Percentiles rank a stretch among this genome's conserved stretches.
Conservation (phyloP, 2,329 filamentous ascomycete species). For the Fusarium sp. region DNA sequence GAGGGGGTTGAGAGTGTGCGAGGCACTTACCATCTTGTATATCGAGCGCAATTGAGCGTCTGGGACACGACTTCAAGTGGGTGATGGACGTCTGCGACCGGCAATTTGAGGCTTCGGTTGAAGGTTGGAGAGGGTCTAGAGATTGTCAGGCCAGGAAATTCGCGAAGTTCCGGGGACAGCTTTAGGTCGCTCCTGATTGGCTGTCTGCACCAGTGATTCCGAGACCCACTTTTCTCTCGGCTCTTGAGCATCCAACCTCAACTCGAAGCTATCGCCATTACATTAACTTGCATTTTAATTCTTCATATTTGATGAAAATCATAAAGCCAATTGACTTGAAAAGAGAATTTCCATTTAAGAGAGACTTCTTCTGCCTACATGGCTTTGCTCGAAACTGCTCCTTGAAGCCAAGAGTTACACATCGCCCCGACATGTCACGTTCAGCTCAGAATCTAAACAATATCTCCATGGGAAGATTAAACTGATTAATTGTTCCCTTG, state of each 20-base stretch:
- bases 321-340: neutral
- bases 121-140: conserved; percentile 46
- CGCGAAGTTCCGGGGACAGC: conserved; percentile 48
- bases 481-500: neutral
- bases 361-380: neutral
- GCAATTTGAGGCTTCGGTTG: conserved; percentile 43
- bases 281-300: neutral
- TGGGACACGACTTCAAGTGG: conserved; percentile 36
- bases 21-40: conserved; percentile 53
- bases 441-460: neutral
- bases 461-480: neutral
- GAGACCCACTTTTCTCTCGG: conserved; percentile 37
- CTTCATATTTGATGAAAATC: neutral
- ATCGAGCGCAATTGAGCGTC: conserved; percentile 47
- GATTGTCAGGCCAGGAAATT: conserved; percentile 51
- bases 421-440: neutral
- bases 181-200: conserved; percentile 50
- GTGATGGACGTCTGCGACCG: conserved; percentile 44
- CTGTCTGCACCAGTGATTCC: conserved; percentile 10
- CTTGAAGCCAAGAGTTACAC: neutral
- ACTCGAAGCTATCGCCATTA: neutral
- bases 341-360: neutral
- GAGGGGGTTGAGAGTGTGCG: neutral
- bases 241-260: neutral
- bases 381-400: neutral